These are phyloP conservation scores for Ganoderma boninense DNA, from an alignment of 1,284 basidiomycete genomes.

Conservation along the genomic window DNA sequence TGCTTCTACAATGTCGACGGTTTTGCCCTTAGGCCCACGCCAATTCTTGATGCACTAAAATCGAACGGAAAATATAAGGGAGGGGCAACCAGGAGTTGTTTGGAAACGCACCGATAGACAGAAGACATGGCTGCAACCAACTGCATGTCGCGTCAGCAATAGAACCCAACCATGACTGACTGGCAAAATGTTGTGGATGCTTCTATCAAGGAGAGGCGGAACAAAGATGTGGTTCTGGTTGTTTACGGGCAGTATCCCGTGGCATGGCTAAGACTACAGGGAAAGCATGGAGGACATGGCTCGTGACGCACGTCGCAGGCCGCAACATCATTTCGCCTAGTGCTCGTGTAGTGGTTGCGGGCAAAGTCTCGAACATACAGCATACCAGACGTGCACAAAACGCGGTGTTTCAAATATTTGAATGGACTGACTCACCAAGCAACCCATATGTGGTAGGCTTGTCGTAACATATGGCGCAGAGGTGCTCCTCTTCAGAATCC, in stretches of 20 bases:
- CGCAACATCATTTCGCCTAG: background rate
- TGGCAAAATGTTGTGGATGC: background rate
- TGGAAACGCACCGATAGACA: slow-evolving; percentile 60
- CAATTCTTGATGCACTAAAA: slow-evolving; percentile 76
- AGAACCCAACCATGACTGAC: slow-evolving; percentile 29
- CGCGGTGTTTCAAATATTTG: background rate
- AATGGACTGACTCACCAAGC: slow-evolving; percentile 52
- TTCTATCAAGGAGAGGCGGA: background rate
- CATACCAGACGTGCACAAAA: background rate
- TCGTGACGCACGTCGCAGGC: background rate
- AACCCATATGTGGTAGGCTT: slow-evolving; percentile 72
- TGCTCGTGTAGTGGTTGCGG: background rate
- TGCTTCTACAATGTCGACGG: slow-evolving; percentile 57
- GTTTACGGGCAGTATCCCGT: background rate
- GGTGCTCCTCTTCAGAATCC: slow-evolving; percentile 44
- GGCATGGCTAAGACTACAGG: background rate
- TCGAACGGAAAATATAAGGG: slow-evolving; percentile 14
- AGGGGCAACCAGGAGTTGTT: background rate
- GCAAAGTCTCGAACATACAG: background rate
- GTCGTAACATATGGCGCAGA: slow-evolving; percentile 79
- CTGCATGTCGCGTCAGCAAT: slow-evolving; percentile 43
- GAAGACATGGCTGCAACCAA: slow-evolving; percentile 76
- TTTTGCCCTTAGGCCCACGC: slow-evolving; percentile 66
- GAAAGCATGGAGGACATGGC: background rate
- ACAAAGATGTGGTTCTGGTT: background rate